A percentile compares a stretch with the other conserved stretches of the same genome.
Evolutionary conservation across 1,139 yeast species (phyloP).

Genomic region (Hemisphaericaspora lyxosophila): DNA sequence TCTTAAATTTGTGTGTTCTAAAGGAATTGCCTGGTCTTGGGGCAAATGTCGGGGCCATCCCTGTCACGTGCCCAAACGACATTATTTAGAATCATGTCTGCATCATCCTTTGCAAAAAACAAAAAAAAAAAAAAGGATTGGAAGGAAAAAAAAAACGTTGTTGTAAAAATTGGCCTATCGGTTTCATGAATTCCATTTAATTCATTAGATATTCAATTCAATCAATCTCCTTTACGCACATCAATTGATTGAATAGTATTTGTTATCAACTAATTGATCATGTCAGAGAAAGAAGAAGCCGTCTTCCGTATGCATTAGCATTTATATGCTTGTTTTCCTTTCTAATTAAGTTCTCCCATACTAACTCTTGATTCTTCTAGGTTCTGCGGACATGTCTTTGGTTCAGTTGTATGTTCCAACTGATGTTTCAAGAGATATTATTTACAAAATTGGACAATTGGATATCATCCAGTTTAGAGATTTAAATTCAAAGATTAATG

Average conservation of each 20-base stretch:
- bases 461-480: slow-evolving; percentile 70
- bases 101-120: no score
- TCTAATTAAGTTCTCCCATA: not conserved
- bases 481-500: slow-evolving; percentile 62
- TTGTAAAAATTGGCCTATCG: no score
- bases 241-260: not conserved
- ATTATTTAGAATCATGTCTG: no score
- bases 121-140: no score
- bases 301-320: slow-evolving; percentile 57
- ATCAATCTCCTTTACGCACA: not conserved
- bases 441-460: slow-evolving; percentile 62
- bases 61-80: no score
- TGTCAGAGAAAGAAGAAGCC: slow-evolving; percentile 55
- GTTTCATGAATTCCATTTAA: no score
- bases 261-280: not conserved
- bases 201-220: no score
- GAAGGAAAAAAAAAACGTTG: no score
- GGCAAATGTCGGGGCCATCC: no score
- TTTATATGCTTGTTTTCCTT: not conserved
- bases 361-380: slow-evolving; percentile 21
- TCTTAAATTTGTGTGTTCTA: no score
- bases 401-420: slow-evolving; percentile 72
- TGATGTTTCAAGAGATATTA: slow-evolving; percentile 66
- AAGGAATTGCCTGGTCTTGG: no score
- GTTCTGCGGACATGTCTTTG: slow-evolving; percentile 80